These are phyloP conservation scores for Colletotrichum caudatum DNA, from an alignment of 2,329 filamentous ascomycete species.

Conservation along the genomic window DNA sequence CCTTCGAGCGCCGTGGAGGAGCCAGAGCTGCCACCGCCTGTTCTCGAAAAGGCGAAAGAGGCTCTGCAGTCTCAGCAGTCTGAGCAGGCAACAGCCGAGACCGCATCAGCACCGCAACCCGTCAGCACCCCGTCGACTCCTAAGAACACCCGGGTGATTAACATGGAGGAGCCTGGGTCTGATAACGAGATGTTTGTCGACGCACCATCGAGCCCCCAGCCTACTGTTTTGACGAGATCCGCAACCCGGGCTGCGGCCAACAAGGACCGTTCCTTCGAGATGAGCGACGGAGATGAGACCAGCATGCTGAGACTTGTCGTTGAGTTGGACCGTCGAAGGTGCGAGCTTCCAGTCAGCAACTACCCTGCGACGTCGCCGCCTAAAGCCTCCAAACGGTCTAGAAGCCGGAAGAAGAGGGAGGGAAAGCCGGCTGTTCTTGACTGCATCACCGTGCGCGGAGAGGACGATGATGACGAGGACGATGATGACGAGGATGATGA, in stretches of 20 bases:
- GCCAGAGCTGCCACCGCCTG: conserved; percentile 34
- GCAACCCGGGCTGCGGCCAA: conserved; percentile 44
- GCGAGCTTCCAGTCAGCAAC: conserved; percentile 46
- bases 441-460: conserved; percentile 50
- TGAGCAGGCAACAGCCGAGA: neutral
- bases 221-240: conserved; percentile 45
- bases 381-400: conserved; percentile 40
- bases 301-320: conserved; percentile 62
- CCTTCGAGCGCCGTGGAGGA: conserved; percentile 47
- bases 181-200: conserved; percentile 63
- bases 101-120: neutral
- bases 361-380: conserved; percentile 48
- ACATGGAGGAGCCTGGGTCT: conserved; percentile 56
- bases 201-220: conserved; percentile 58
- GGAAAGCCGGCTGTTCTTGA: conserved; percentile 47
- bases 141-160: conserved; percentile 30
- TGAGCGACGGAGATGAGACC: conserved; percentile 60
- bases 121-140: conserved; percentile 36
- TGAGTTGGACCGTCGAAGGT: conserved; percentile 61
- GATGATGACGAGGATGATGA: conserved; percentile 22
- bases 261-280: conserved; percentile 52
- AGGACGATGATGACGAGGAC: conserved; percentile 41
- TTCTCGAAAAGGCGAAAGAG: conserved; percentile 18
- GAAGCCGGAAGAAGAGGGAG: conserved; percentile 25
- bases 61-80: neutral